Conservation (phyloP, 129 eudicot genomes). For the Flaveria ramosissima region DNA sequence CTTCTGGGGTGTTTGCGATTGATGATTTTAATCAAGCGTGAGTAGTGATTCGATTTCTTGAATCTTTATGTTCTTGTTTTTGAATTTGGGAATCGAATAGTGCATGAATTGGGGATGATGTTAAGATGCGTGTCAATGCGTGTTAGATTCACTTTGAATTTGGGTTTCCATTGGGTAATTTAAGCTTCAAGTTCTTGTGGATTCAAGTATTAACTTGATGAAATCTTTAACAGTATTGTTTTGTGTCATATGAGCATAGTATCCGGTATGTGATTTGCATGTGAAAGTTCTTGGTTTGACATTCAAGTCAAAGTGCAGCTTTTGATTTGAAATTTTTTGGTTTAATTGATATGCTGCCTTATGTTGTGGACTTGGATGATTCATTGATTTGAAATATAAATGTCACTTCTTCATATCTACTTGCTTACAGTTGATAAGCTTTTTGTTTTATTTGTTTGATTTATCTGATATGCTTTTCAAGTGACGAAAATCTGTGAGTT, state of each 20-base stretch:
- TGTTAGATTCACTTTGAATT: constrained; percentile 9
- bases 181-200: constrained; percentile 16
- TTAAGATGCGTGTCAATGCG: constrained; percentile 5
- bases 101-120: neutral
- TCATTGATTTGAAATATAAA: too few species aligned
- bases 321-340: neutral
- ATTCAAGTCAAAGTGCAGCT: constrained; percentile 20
- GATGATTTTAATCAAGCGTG: constrained; percentile 80
- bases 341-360: constrained; percentile 15
- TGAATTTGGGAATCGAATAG: neutral
- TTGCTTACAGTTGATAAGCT: neutral
- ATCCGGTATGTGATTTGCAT: too few species aligned
- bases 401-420: neutral
- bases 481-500: constrained; percentile 6
- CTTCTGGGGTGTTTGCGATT: constrained; percentile 53
- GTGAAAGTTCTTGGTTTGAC: constrained; percentile 7
- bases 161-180: constrained; percentile 5
- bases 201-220: neutral
- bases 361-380: constrained; percentile 5
- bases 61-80: neutral
- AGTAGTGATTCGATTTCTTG: constrained; percentile 40
- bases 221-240: neutral
- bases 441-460: neutral
- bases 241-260: too few species aligned
- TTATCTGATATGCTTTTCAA: neutral